Evolutionary conservation across 2,329 filamentous ascomycete genomes (phyloP).

Genomic region (Fusarium devonianum): DNA sequence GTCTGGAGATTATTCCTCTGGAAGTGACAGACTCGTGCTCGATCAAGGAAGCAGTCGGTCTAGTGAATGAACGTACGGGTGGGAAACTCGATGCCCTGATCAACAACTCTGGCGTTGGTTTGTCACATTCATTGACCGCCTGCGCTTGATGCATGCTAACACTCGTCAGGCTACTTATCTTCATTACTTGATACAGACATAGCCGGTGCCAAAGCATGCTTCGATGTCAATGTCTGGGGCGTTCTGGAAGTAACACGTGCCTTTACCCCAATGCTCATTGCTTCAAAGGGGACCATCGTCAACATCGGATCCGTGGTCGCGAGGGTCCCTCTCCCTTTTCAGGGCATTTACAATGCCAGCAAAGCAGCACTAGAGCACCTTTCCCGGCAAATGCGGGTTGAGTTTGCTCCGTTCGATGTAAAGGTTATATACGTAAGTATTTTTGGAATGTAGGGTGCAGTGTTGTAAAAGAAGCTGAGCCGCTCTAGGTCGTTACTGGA

Average conservation of each 20-base stretch:
- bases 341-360: conserved; percentile 51
- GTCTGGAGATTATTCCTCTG: conserved; percentile 49
- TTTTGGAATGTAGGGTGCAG: background rate
- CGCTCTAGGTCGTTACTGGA: conserved; percentile 39
- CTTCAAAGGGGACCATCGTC: conserved; percentile 45
- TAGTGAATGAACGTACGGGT: conserved; percentile 45
- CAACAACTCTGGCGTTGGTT: conserved; percentile 52
- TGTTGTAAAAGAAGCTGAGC: background rate
- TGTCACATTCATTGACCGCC: conserved; percentile 25
- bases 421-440: conserved; percentile 42
- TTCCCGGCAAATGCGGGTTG: conserved; percentile 51
- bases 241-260: conserved; percentile 49
- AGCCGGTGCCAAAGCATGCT: conserved; percentile 37
- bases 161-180: conserved; percentile 23
- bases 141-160: background rate
- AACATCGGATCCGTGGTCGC: conserved; percentile 51
- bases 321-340: conserved; percentile 41
- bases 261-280: conserved; percentile 49
- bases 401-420: conserved; percentile 48
- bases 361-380: conserved; percentile 53
- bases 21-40: conserved; percentile 50
- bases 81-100: conserved; percentile 53
- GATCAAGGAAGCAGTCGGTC: conserved; percentile 44
- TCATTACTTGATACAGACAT: conserved; percentile 36
- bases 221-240: conserved; percentile 51